Evolutionary conservation across 495 filamentous ascomycete genomes (phyloP).

Genomic region (Massariosphaeria phaeospora): DNA sequence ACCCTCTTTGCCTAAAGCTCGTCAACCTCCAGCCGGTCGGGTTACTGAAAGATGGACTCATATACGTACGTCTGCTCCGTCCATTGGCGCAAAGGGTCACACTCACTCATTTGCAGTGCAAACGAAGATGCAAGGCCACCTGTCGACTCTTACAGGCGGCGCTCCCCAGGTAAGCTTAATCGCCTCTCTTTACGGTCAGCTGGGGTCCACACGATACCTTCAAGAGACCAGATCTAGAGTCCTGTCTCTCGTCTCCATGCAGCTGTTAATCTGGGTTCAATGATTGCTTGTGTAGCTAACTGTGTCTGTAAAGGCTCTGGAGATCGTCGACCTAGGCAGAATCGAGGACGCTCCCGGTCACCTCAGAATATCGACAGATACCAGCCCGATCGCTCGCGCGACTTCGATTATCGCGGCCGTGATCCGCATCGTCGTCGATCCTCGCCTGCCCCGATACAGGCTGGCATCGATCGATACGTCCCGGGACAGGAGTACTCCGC

Average conservation of each 20-base stretch:
- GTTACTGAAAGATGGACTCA: conserved; percentile 25
- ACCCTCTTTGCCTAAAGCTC: not conserved
- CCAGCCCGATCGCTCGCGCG: conserved; percentile 50
- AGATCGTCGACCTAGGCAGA: conserved; percentile 49
- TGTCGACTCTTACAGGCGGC: conserved; percentile 34
- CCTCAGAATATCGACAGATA: conserved; percentile 44
- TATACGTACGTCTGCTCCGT: conserved; percentile 27
- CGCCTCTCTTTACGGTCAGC: not conserved
- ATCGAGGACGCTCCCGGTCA: conserved; percentile 51
- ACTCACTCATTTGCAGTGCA: conserved; percentile 10
- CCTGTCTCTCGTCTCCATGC: too few relatives aligned
- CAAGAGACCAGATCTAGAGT: not conserved
- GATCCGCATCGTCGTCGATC: conserved; percentile 53
- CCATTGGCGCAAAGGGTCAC: not conserved
- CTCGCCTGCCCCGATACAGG: conserved; percentile 56
- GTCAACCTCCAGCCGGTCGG: not conserved
- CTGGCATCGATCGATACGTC: conserved; percentile 91
- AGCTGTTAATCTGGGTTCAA: too few relatives aligned
- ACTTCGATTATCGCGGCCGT: conserved; percentile 62
- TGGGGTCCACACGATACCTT: not conserved
- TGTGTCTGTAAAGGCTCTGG: conserved; percentile 18
- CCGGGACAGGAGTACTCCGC: conserved; percentile 68
- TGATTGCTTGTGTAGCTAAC: too few relatives aligned
- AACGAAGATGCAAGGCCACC: conserved; percentile 21
- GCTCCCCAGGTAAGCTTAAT: conserved; percentile 36